Evolutionary conservation across 1,284 basidiomycete genomes (phyloP).

Genomic region (Spongispora temasekensis): DNA sequence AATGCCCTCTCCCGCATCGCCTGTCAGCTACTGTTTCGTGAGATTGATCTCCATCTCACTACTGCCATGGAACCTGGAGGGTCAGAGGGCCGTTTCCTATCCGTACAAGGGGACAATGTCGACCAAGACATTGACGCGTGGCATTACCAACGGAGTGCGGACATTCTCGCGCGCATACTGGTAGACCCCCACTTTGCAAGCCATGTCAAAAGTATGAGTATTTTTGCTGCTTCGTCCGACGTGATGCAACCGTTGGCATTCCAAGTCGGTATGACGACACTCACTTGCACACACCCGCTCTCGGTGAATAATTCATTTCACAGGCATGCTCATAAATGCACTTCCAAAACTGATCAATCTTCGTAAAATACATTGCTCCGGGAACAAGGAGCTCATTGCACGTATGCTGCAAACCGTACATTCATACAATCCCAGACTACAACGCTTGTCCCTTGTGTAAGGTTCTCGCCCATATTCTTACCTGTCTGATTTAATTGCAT

Average conservation of each 20-base stretch:
- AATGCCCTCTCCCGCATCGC: slow-evolving; percentile 68
- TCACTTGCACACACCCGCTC: neutral
- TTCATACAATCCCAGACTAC: slow-evolving; percentile 49
- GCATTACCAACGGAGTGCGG: slow-evolving; percentile 67
- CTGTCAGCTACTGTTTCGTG: slow-evolving; percentile 63
- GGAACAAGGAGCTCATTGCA: slow-evolving; percentile 53
- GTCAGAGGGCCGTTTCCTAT: slow-evolving; percentile 23
- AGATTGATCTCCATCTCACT: slow-evolving; percentile 55
- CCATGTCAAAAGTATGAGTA: slow-evolving; percentile 56
- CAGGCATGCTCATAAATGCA: slow-evolving; percentile 69
- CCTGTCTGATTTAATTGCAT: neutral
- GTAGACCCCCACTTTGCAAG: slow-evolving; percentile 59
- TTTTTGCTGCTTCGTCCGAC: slow-evolving; percentile 54
- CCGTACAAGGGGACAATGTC: slow-evolving; percentile 6
- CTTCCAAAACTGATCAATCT: slow-evolving; percentile 62
- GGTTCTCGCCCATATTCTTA: slow-evolving; percentile 15
- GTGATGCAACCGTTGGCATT: slow-evolving; percentile 56
- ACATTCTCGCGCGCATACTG: slow-evolving; percentile 67
- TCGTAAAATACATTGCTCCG: slow-evolving; percentile 60
- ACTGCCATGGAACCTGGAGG: slow-evolving; percentile 32
- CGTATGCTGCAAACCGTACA: slow-evolving; percentile 56
- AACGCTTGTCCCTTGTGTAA: slow-evolving; percentile 56
- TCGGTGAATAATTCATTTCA: slow-evolving; percentile 1
- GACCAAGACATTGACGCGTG: slow-evolving; percentile 43
- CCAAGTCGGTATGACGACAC: slow-evolving; percentile 51